Percentiles rank a stretch among this genome's conserved stretches.
These are phyloP conservation scores for Sarcocystis neurona DNA, from an alignment of 169 alveolate species.

Conservation along the genomic window DNA sequence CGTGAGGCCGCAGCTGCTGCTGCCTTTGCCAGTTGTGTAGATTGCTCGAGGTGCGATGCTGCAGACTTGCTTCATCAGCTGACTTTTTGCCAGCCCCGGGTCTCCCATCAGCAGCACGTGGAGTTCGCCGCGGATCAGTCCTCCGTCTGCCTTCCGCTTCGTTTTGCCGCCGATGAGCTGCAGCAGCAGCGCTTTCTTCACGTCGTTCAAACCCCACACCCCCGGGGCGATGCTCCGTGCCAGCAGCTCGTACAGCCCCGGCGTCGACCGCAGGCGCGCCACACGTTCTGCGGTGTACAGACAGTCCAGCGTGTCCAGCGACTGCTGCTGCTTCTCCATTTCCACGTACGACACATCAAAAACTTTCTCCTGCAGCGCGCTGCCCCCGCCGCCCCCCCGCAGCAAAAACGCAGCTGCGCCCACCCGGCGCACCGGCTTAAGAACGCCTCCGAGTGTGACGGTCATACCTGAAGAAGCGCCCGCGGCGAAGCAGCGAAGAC, in stretches of 20 bases:
- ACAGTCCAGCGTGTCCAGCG: neutral
- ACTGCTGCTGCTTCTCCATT: constrained; percentile 30
- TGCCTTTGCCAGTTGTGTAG: constrained; percentile 98
- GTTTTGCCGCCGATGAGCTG: constrained; percentile 92
- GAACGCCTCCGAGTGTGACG: constrained; percentile 45
- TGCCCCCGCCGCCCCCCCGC: constrained; percentile 32
- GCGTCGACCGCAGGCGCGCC: constrained; percentile 3
- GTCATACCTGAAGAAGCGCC: constrained; percentile 16
- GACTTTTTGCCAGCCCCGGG: constrained; percentile 97
- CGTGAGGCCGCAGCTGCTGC: constrained; percentile 99
- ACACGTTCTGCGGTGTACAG: neutral
- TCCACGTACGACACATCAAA: neutral
- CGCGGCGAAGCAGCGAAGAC: neutral
- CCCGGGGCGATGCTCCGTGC: constrained; percentile 96
- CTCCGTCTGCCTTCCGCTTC: constrained; percentile 88
- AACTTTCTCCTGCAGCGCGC: constrained; percentile 35
- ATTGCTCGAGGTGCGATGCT: constrained; percentile 89
- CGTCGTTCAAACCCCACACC: constrained; percentile 95
- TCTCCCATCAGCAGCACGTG: constrained; percentile 94
- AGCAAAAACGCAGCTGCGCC: constrained; percentile 44
- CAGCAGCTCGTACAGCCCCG: constrained; percentile 73
- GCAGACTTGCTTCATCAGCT: constrained; percentile 84
- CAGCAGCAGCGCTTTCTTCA: constrained; percentile 83
- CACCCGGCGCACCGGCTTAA: constrained; percentile 46
- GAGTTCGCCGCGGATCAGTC: constrained; percentile 95